Percentiles rank a stretch among this genome's conserved stretches.
Evolutionary conservation across 257 asterid genomes (phyloP).

Genomic region (Oldenlandia corymbosa): DNA sequence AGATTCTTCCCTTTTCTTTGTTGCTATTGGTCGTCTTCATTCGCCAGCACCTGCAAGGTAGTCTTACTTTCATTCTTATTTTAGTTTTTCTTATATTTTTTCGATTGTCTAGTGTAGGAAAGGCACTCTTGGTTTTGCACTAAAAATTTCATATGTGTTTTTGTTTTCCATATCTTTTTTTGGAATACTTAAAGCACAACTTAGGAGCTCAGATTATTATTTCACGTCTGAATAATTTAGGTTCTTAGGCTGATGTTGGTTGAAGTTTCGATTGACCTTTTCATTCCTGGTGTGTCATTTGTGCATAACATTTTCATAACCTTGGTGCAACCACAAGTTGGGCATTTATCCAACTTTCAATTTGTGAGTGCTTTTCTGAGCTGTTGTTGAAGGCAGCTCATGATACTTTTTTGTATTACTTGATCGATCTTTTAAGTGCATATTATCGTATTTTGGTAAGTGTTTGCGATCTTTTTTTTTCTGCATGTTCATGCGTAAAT

Average conservation of each 20-base stretch:
- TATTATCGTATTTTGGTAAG: background rate
- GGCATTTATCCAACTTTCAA: too few relatives aligned
- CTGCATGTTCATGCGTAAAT: background rate
- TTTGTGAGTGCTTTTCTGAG: background rate
- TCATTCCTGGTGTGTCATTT: too few relatives aligned
- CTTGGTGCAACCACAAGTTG: too few relatives aligned
- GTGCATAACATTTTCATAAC: too few relatives aligned
- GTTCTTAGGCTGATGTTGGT: too few relatives aligned
- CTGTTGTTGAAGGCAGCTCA: background rate
- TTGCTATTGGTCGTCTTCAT: conserved; percentile 79
- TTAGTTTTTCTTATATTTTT: too few relatives aligned
- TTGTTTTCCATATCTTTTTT: too few relatives aligned
- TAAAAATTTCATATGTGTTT: background rate
- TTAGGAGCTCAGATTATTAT: too few relatives aligned
- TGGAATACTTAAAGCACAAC: too few relatives aligned
- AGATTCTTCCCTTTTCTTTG: conserved; percentile 81
- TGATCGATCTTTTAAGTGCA: background rate
- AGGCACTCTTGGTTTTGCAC: background rate
- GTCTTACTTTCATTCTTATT: background rate
- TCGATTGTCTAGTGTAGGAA: background rate
- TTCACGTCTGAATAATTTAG: too few relatives aligned
- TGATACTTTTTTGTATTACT: background rate
- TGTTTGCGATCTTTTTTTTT: too few relatives aligned
- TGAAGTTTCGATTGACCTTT: too few relatives aligned
- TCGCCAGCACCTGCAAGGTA: conserved; percentile 95